These are phyloP conservation scores for Corylus avellana DNA, from an alignment of 306 rosid genomes.

Conservation along the genomic window DNA sequence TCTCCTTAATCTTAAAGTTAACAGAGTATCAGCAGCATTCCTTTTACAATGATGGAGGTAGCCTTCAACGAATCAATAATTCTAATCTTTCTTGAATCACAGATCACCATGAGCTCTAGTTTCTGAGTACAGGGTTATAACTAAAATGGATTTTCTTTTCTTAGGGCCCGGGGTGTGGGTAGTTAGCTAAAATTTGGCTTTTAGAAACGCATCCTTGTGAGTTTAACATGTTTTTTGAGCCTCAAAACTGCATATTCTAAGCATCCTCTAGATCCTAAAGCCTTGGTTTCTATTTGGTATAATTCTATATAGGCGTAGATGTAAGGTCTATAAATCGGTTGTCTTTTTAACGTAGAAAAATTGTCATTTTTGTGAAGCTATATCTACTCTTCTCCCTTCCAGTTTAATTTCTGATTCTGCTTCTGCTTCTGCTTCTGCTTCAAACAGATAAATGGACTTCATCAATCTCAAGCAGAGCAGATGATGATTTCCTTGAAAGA, in stretches of 20 bases:
- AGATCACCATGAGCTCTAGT: conserved; percentile 5
- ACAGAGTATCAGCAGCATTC: background rate
- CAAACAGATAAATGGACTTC: conserved; percentile 59
- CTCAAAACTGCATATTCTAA: background rate
- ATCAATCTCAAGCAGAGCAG: conserved; percentile 52
- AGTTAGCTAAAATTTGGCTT: background rate
- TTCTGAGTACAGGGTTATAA: conserved; percentile 2
- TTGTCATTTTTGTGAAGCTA: background rate
- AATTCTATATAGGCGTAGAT: background rate
- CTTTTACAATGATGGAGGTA: background rate
- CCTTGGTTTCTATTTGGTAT: background rate
- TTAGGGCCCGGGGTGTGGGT: conserved; percentile 12
- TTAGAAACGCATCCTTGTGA: background rate
- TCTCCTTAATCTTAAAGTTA: background rate
- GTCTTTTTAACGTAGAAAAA: background rate
- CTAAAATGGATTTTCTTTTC: background rate
- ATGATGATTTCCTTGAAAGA: conserved; percentile 43
- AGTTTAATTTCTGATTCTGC: background rate
- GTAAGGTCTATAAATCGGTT: background rate
- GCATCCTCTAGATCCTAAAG: background rate
- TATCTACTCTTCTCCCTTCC: conserved; percentile 3
- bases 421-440: conserved; percentile 6
- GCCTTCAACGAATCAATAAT: background rate
- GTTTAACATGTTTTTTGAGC: conserved; percentile 25
- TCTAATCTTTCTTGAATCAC: background rate